These are phyloP conservation scores for Phytophthora colocasiae DNA, from an alignment of 352 stramenopile species.

Conservation along the genomic window DNA sequence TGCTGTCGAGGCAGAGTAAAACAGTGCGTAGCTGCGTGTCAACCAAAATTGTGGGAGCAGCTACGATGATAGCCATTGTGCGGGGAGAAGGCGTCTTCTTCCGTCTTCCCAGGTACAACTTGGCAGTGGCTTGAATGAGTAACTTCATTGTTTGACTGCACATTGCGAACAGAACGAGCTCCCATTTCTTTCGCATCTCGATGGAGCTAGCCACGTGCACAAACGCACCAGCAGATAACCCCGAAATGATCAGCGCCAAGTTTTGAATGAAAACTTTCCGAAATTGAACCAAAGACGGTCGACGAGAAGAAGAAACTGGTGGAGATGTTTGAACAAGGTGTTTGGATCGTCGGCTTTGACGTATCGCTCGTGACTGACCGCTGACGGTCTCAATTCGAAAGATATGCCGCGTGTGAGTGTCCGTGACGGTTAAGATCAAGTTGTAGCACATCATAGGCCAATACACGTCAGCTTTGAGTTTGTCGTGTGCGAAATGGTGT, in stretches of 20 bases:
- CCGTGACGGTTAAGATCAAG: constrained; percentile 30
- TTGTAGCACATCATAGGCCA: constrained; percentile 36
- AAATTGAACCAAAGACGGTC: constrained; percentile 15
- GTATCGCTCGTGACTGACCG: constrained; percentile 10
- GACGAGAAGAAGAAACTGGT: not conserved
- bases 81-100: constrained; percentile 21
- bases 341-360: constrained; percentile 5
- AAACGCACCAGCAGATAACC: constrained; percentile 22
- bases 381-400: constrained; percentile 23
- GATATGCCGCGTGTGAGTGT: constrained; percentile 30
- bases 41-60: constrained; percentile 35
- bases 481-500: constrained; percentile 1
- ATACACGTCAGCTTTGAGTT: constrained; percentile 23
- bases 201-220: constrained; percentile 34
- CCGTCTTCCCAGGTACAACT: constrained; percentile 25
- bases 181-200: constrained; percentile 22
- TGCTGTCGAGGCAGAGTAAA: constrained; percentile 34
- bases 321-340: not conserved
- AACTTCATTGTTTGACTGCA: constrained; percentile 27
- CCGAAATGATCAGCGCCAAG: constrained; percentile 26
- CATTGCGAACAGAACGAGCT: constrained; percentile 27
- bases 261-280: constrained; percentile 31
- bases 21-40: constrained; percentile 39
- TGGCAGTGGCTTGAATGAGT: constrained; percentile 29
- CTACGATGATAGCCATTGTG: constrained; percentile 38